A percentile compares a stretch with the other conserved stretches of the same genome.
Conservation (phyloP, 495 filamentous ascomycete genomes). For the Penicillium goetzii region DNA sequence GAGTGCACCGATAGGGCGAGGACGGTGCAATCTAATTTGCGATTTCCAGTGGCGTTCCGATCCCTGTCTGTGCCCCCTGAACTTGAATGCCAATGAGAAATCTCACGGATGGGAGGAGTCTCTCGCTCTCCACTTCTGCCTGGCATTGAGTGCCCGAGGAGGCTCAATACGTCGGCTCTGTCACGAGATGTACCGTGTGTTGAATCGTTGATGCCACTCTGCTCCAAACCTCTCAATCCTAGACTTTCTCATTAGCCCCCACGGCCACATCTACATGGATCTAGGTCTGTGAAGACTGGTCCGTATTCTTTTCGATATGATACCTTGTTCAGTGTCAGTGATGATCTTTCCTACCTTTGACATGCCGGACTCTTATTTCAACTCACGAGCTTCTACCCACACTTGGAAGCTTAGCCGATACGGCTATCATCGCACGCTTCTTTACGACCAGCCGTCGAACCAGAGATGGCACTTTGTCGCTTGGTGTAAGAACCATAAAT, state of each 20-base stretch:
- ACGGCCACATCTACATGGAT: not conserved
- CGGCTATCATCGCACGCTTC: not conserved
- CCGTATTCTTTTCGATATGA: not conserved
- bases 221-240: not conserved
- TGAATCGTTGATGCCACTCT: not conserved
- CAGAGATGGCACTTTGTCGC: not conserved
- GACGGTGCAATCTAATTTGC: not conserved
- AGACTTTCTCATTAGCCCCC: not conserved
- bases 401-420: not conserved
- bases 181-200: not conserved
- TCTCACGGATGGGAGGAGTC: not conserved
- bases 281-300: not conserved
- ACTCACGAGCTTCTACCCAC: not conserved
- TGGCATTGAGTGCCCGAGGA: not conserved
- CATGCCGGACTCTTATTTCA: not conserved
- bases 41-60: not conserved
- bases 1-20: not conserved
- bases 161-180: not conserved
- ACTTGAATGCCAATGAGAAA: not conserved
- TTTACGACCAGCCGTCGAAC: not conserved
- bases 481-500: constrained; percentile 1
- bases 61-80: not conserved
- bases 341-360: not conserved
- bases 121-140: not conserved
- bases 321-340: not conserved